These are phyloP conservation scores for Candida suzukii DNA, from an alignment of 805 yeast species.

Conservation along the genomic window DNA sequence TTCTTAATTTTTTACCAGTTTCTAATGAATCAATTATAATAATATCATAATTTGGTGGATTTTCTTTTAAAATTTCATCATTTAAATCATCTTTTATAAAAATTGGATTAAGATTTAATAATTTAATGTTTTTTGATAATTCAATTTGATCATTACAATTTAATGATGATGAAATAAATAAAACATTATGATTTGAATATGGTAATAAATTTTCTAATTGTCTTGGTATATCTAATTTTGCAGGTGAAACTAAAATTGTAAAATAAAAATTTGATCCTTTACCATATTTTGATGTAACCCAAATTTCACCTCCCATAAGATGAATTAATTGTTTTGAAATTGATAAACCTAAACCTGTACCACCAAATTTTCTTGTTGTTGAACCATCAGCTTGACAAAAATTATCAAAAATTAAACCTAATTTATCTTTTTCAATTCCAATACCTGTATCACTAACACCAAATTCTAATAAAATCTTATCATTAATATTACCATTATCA, in stretches of 20 bases:
- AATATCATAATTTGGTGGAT: constrained; percentile 61
- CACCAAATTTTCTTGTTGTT: constrained; percentile 87
- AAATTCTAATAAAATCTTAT: constrained; percentile 59
- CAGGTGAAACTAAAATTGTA: constrained; percentile 73
- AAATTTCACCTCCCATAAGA: constrained; percentile 89
- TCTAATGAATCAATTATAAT: constrained; percentile 78
- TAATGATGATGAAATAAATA: constrained; percentile 53
- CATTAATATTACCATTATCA: constrained; percentile 34
- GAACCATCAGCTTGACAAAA: constrained; percentile 94
- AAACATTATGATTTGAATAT: constrained; percentile 60
- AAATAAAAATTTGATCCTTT: constrained; percentile 79
- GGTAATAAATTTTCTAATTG: constrained; percentile 67
- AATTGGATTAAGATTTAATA: constrained; percentile 57
- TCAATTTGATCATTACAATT: constrained; percentile 45
- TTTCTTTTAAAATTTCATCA: constrained; percentile 47
- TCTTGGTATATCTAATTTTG: constrained; percentile 51
- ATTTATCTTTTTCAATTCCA: constrained; percentile 79
- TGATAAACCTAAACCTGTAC: constrained; percentile 85
- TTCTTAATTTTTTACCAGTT: constrained; percentile 61
- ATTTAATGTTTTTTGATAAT: constrained; percentile 38
- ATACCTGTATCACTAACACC: constrained; percentile 90
- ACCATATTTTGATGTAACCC: constrained; percentile 81
- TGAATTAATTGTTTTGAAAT: constrained; percentile 84
- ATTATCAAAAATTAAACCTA: constrained; percentile 81
- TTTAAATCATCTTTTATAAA: constrained; percentile 42